Evolutionary conservation across 2,329 filamentous ascomycete species (phyloP), one percentile per base, ranked within the genome.

Genomic region (Xylaria sp.): DNA sequence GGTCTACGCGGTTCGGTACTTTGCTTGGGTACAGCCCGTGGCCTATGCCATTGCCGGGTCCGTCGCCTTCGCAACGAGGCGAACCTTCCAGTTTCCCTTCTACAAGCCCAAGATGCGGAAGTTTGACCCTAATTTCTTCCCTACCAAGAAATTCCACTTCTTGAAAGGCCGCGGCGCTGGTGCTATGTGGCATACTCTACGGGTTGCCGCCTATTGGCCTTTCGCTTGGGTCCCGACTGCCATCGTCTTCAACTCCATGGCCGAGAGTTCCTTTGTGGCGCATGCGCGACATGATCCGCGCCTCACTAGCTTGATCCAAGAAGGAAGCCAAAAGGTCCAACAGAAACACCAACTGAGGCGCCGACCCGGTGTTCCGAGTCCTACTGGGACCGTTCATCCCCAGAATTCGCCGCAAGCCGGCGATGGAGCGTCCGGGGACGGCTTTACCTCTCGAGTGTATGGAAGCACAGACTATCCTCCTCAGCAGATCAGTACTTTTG

Each of bases 21-120:
- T 78, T 7, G 66, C 76, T 13, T 79, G 76, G 72, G 74, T 76
- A 61, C 71, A 75, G 67, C 75, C 78, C 20, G 69, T 78, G 25
- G 67, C 75, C 1, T 1, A 73, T 0, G 73, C 66, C 20, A 15
- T 77, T 1, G 76, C 80, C 6, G 66, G 61, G 2, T 72, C 67
- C 54, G 37, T 79, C 59, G 67, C 80, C 1, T 78, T 74, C 41
- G 67, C 72, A 10, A 76, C 77, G 4, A 78, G 80, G 50, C 71
- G 71, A 23, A 79, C 74, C 3, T 83, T 80, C 72, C 78, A 76
- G 6, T 84, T 85, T 71, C 82, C 83, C 18, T 77, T 84, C 50
- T 81, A 78, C 73, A 77, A 74, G 46, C 81, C 82, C 2, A 78
- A 80, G 54, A 72, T 75, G 46, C 58, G 66, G 23, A 73, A 56